Base-by-base conservation (phyloP, 2,329 filamentous ascomycete genomes). In the Graphilbum sp. region DNA sequence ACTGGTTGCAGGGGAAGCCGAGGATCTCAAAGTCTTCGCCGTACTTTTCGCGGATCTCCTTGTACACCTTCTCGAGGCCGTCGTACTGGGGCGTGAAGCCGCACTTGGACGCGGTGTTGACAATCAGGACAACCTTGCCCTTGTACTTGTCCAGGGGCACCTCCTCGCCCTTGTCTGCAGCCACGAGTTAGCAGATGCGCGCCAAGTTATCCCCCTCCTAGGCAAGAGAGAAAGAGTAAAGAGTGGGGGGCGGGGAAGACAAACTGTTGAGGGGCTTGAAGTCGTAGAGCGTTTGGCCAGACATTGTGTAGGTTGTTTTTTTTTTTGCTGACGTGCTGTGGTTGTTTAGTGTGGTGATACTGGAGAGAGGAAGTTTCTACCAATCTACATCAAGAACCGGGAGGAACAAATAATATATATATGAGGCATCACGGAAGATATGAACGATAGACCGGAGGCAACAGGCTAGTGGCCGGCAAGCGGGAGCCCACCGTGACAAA, bases 1-100 rank as follows among this genome's bases (percentile, higher is more conserved):
- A 98, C 63, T 98, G 90, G 70, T 96, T 98, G 77, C 88, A 96
- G 41, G 90, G 90, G 65, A 98, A 96, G 51, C 87, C 90, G 54
- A 98, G 70, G 62, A 98, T 75, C 52, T 75, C 68, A 57, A 98
- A 90, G 53, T 86, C 70, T 47, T 84, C 75, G 64, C 60, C 70
- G 66, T 92, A 65, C 52, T 73, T 67, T 47, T 66, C 66, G 50
- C 73, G 75, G 54, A 95, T 52, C 41, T 66, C 61, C 59, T 93
- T 82, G 74, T 93, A 94, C 46, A 98, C 73, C 53, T 73, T 79
- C 66, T 98, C 87, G 37, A 98, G 81, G 24, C 82, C 84, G 45
- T 73, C 77, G 62, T 90, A 95, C 63, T 98, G 90, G 12, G 86
- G 86, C 3, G 90, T 96, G 74, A 96, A 96, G 58, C 90, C 88